Conservation (phyloP, 805 yeast genomes). For the Yamadazyma paraphyllophila region DNA sequence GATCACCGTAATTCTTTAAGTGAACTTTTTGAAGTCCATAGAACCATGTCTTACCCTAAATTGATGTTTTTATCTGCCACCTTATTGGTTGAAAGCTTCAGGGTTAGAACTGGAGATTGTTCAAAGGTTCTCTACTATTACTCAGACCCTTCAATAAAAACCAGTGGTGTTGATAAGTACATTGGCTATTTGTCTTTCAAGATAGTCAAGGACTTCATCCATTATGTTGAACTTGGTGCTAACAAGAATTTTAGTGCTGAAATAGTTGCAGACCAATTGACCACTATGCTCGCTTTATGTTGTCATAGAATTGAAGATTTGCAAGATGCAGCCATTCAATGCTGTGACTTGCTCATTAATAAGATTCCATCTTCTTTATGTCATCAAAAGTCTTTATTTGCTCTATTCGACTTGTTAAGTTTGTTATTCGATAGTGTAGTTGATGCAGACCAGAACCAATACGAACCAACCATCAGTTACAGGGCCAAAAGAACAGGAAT, state of each 20-base stretch:
- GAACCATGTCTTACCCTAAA: slow-evolving; percentile 65
- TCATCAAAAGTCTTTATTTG: slow-evolving; percentile 66
- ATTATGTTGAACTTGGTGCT: slow-evolving; percentile 51
- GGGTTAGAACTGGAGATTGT: slow-evolving; percentile 80
- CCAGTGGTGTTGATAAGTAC: slow-evolving; percentile 64
- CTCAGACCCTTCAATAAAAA: slow-evolving; percentile 73
- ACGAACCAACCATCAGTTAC: slow-evolving; percentile 78
- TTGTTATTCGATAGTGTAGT: slow-evolving; percentile 74
- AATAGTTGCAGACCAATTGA: slow-evolving; percentile 62
- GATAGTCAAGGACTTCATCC: slow-evolving; percentile 56
- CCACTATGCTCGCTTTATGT: slow-evolving; percentile 62
- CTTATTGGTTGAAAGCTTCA: slow-evolving; percentile 69
- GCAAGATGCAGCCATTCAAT: slow-evolving; percentile 76
- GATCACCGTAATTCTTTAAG: slow-evolving; percentile 66
- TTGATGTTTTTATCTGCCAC: slow-evolving; percentile 86
- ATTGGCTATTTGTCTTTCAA: slow-evolving; percentile 64
- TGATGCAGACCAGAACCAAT: slow-evolving; percentile 81
- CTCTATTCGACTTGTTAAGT: slow-evolving; percentile 77
- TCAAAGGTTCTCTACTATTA: slow-evolving; percentile 74
- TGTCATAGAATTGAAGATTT: slow-evolving; percentile 75
- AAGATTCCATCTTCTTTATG: slow-evolving; percentile 78
- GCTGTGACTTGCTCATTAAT: slow-evolving; percentile 66
- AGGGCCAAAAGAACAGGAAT: slow-evolving; percentile 45
- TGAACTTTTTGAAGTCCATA: slow-evolving; percentile 48
- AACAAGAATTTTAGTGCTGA: slow-evolving; percentile 55